These are phyloP conservation scores for Aspergillus hancockii DNA, from an alignment of 495 filamentous ascomycete species.

Conservation along the genomic window DNA sequence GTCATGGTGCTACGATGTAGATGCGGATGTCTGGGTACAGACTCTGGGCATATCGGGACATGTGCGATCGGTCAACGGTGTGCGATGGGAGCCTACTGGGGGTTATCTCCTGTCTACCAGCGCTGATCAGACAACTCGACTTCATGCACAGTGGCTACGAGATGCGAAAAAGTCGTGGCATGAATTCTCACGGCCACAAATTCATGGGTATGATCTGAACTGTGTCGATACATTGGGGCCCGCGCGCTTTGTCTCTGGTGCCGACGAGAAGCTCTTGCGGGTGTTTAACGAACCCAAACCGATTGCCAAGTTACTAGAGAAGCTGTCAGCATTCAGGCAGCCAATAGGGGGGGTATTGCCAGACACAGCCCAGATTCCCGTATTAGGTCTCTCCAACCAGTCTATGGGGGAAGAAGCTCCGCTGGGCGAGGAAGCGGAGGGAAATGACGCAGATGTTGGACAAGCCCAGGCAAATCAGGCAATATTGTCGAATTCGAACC, in stretches of 20 bases:
- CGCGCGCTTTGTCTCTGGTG: conserved; percentile 85
- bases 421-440: conserved; percentile 50
- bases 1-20: conserved; percentile 62
- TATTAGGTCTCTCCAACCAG: conserved; percentile 96
- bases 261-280: conserved; percentile 94
- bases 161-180: conserved; percentile 70
- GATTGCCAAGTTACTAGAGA: conserved; percentile 71
- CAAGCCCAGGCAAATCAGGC: conserved; percentile 25
- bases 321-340: conserved; percentile 61
- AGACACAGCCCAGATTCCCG: conserved; percentile 89
- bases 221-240: conserved; percentile 75
- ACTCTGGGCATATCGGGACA: conserved; percentile 80
- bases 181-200: conserved; percentile 93
- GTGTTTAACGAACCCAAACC: conserved; percentile 91
- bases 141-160: conserved; percentile 81
- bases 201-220: conserved; percentile 98
- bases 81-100: conserved; percentile 83
- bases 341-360: conserved; percentile 56
- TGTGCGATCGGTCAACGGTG: conserved; percentile 71
- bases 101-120: conserved; percentile 85
- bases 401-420: conserved; percentile 60
- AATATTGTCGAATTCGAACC: conserved; percentile 44
- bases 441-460: conserved; percentile 29
- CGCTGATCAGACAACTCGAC: conserved; percentile 90
- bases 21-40: conserved; percentile 70